A percentile compares a stretch with the other conserved stretches of the same genome.
Conservation (phyloP, 2,329 filamentous ascomycete genomes). For the Dactylellina sp. region DNA sequence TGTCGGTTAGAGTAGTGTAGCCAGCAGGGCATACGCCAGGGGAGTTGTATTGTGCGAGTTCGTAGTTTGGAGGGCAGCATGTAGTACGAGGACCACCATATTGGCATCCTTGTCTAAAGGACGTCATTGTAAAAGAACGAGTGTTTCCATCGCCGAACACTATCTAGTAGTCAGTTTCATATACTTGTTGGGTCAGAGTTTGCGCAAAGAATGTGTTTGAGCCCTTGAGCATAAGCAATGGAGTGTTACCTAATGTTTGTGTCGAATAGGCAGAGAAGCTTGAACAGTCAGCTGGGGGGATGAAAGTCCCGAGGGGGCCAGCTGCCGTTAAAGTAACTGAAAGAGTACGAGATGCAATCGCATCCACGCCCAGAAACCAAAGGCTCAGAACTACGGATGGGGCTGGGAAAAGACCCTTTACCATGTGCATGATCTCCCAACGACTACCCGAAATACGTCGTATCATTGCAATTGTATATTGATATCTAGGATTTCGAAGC, state of each 20-base stretch:
- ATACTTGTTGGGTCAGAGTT: background rate
- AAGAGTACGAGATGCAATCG: constrained; percentile 15
- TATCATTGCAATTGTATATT: no score
- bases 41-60: constrained; percentile 41
- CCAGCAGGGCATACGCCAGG: constrained; percentile 42
- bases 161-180: background rate
- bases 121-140: constrained; percentile 37
- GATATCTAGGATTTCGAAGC: no score
- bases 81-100: constrained; percentile 28
- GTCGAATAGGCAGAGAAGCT: constrained; percentile 37
- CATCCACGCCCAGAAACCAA: background rate
- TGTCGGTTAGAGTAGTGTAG: constrained; percentile 34
- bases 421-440: no score
- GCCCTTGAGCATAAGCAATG: background rate
- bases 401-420: no score
- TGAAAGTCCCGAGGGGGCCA: constrained; percentile 21
- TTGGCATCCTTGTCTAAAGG: constrained; percentile 42
- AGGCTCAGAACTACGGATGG: no score
- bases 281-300: constrained; percentile 21
- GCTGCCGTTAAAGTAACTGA: constrained; percentile 37
- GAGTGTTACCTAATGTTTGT: constrained; percentile 29
- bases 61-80: constrained; percentile 43
- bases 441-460: no score
- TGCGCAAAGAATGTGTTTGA: background rate
- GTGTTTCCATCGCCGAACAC: constrained; percentile 40